phyloP scores from a whole-genome alignment of 1,139 yeast species.

The Candida anutae region DNA sequence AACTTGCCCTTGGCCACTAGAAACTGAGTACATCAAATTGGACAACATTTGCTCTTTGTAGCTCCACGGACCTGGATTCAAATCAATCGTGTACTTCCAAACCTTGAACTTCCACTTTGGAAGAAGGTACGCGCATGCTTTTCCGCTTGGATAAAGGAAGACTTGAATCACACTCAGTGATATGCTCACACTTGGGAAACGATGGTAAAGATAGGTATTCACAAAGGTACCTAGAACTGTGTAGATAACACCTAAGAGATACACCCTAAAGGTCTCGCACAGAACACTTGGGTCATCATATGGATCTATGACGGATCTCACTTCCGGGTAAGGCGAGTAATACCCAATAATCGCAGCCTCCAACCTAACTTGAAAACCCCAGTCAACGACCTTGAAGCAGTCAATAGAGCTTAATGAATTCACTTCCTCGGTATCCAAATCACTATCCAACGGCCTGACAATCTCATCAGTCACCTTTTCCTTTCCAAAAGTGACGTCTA shows the following conservation, averaged over 20 bases:
- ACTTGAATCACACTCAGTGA: slow-evolving; percentile 53
- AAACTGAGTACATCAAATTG: slow-evolving; percentile 13
- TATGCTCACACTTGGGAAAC: slow-evolving; percentile 15
- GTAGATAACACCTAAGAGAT: slow-evolving; percentile 49
- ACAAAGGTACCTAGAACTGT: slow-evolving; percentile 32
- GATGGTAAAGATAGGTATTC: slow-evolving; percentile 34
- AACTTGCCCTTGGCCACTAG: slow-evolving; percentile 7
- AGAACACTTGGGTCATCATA: slow-evolving; percentile 44
- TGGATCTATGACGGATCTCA: slow-evolving; percentile 49
- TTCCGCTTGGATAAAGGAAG: slow-evolving; percentile 55
- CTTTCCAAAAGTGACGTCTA: slow-evolving; percentile 6
- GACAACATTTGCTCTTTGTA: slow-evolving; percentile 17
- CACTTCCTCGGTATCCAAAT: too few relatives aligned
- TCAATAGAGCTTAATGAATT: too few relatives aligned
- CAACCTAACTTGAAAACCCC: slow-evolving; percentile 9
- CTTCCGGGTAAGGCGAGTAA: slow-evolving; percentile 60
- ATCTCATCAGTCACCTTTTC: slow-evolving; percentile 1
- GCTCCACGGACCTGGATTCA: slow-evolving; percentile 19
- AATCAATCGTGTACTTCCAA: slow-evolving; percentile 10
- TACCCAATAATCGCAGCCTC: slow-evolving; percentile 29
- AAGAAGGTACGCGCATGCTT: slow-evolving; percentile 11
- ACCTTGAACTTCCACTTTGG: slow-evolving; percentile 15
- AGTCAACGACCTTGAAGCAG: too few relatives aligned
- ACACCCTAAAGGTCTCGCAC: slow-evolving; percentile 51
- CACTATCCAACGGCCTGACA: slow-evolving; percentile 17